phyloP scores from a whole-genome alignment of 805 yeast species.

The Candida morakotiae region DNA sequence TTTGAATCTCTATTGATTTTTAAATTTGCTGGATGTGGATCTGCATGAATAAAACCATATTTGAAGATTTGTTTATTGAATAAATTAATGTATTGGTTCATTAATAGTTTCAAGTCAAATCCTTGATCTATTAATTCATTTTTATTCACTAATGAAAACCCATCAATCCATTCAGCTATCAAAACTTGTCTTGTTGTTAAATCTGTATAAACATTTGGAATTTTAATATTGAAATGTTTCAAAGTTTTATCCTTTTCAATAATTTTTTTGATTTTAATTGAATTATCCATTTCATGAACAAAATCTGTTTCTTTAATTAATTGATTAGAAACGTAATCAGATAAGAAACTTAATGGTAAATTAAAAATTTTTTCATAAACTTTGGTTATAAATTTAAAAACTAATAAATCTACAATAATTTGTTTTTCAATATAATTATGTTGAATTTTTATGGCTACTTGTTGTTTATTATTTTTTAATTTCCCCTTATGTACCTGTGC shows the following conservation, averaged over 20 bases:
- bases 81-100: conserved; percentile 48
- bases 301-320: conserved; percentile 62
- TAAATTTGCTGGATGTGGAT: conserved; percentile 81
- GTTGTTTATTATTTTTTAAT: conserved; percentile 38
- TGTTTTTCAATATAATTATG: conserved; percentile 61
- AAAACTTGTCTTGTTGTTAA: conserved; percentile 48
- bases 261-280: conserved; percentile 32
- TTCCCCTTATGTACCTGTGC: conserved; percentile 65
- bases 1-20: conserved; percentile 41
- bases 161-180: conserved; percentile 75
- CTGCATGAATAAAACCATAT: conserved; percentile 70
- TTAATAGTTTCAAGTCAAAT: conserved; percentile 36
- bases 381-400: conserved; percentile 49
- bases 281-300: conserved; percentile 50
- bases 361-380: conserved; percentile 57
- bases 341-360: conserved; percentile 56
- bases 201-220: conserved; percentile 51
- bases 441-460: conserved; percentile 65
- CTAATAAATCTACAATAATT: conserved; percentile 54
- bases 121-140: conserved; percentile 36
- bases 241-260: conserved; percentile 43
- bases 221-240: conserved; percentile 43
- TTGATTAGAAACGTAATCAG: conserved; percentile 54
- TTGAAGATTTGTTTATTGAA: conserved; percentile 57
- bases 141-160: conserved; percentile 51